Evolutionary conservation across 2,329 filamentous ascomycete genomes (phyloP).

Genomic region (Pochonia chlamydosporia): DNA sequence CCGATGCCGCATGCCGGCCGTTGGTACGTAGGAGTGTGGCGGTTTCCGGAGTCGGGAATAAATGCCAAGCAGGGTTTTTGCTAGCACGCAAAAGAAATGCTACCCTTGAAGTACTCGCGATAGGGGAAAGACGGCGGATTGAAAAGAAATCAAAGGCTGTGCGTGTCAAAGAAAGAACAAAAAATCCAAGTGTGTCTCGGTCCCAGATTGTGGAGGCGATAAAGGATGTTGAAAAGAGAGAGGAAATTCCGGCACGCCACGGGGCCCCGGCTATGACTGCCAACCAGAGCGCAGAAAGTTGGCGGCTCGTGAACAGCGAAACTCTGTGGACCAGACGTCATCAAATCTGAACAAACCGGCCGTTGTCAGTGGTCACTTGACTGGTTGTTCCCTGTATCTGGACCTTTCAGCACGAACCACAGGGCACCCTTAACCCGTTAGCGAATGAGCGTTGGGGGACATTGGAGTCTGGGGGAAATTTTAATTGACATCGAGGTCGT

Average conservation of each 20-base stretch:
- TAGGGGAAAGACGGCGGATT: background rate
- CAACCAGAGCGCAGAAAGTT: background rate
- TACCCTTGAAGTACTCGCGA: too few species aligned
- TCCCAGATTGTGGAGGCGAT: background rate
- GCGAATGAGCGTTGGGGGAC: too few species aligned
- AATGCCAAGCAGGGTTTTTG: too few species aligned
- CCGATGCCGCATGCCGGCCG: slow-evolving; percentile 11
- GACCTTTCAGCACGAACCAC: too few species aligned
- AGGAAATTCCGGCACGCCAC: slow-evolving; percentile 5
- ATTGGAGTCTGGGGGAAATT: slow-evolving; percentile 3
- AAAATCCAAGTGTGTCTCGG: background rate
- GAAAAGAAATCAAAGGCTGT: background rate
- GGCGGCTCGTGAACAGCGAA: background rate
- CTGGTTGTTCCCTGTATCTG: too few species aligned
- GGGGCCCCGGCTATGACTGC: slow-evolving; percentile 1
- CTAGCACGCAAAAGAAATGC: too few species aligned
- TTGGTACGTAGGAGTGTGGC: background rate
- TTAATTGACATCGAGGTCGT: background rate
- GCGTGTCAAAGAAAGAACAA: background rate
- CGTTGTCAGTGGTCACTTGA: slow-evolving; percentile 9
- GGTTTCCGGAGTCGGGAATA: too few species aligned
- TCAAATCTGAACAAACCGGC: too few species aligned
- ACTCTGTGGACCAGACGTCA: slow-evolving; percentile 9
- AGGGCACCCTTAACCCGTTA: too few species aligned
- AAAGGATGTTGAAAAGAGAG: background rate